Percentiles rank a stretch among this genome's conserved stretches.
Conservation (phyloP, 495 filamentous ascomycete genomes). For the Tuber magnatum region DNA sequence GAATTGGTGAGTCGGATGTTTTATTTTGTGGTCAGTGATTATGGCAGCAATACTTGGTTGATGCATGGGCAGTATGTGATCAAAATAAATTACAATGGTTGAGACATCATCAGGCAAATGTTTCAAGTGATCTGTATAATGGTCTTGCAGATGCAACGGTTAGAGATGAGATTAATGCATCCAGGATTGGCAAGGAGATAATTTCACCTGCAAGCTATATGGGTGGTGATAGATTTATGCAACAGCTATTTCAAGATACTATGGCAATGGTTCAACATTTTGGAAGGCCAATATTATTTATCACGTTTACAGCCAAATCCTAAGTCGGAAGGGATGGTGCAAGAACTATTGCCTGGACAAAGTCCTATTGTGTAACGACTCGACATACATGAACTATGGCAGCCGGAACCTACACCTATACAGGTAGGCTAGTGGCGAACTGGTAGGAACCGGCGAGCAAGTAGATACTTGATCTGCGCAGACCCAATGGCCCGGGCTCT, state of each 20-base stretch:
- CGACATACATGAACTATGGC: too few species aligned
- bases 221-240: neutral
- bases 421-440: too few species aligned
- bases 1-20: neutral
- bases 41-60: neutral
- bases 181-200: neutral
- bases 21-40: neutral
- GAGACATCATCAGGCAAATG: neutral
- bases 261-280: neutral
- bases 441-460: too few species aligned
- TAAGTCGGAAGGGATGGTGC: neutral
- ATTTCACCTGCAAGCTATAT: neutral
- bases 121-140: neutral
- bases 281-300: neutral
- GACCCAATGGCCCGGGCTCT: too few species aligned
- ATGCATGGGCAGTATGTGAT: neutral
- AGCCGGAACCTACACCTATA: too few species aligned
- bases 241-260: neutral
- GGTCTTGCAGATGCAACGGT: neutral
- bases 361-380: too few species aligned
- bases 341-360: neutral
- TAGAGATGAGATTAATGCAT: neutral
- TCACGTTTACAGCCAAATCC: neutral
- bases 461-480: too few species aligned
- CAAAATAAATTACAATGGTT: neutral